Evolutionary conservation across 441 rosid species (phyloP).

Genomic region (Breynia disticha): DNA sequence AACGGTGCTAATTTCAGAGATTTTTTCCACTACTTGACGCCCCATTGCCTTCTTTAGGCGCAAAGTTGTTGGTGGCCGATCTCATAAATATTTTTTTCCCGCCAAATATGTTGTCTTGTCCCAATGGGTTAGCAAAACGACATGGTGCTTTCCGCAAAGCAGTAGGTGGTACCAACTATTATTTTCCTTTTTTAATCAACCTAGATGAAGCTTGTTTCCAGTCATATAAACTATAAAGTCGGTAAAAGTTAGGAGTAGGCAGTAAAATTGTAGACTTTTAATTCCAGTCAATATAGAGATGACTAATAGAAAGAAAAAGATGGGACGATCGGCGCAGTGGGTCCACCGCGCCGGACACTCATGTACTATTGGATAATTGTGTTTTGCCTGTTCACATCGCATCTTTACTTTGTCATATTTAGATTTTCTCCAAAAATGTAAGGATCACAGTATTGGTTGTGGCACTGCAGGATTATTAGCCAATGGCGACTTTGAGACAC

Average conservation of each 20-base stretch:
- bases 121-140: constrained; percentile 4
- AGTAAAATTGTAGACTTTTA: background rate
- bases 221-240: background rate
- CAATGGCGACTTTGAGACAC: constrained; percentile 74
- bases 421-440: background rate
- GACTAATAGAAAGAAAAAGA: background rate
- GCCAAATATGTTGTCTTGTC: background rate
- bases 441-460: background rate
- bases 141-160: constrained; percentile 12
- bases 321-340: constrained; percentile 1
- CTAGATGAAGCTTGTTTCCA: too few relatives aligned
- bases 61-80: too few relatives aligned
- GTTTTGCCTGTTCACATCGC: constrained; percentile 5
- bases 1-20: too few relatives aligned
- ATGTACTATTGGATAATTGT: constrained; percentile 1
- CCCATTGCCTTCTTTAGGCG: too few relatives aligned
- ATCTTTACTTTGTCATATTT: constrained; percentile 8
- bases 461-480: constrained; percentile 42
- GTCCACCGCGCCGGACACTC: constrained; percentile 10
- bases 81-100: too few relatives aligned
- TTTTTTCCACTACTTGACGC: too few relatives aligned
- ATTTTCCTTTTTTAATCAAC: too few relatives aligned
- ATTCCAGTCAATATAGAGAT: constrained; percentile 5
- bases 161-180: background rate
- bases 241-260: background rate